Evolutionary conservation across 2,329 filamentous ascomycete genomes (phyloP), one percentile per base, ranked within the genome.

Genomic region (Colletotrichum sp.): DNA sequence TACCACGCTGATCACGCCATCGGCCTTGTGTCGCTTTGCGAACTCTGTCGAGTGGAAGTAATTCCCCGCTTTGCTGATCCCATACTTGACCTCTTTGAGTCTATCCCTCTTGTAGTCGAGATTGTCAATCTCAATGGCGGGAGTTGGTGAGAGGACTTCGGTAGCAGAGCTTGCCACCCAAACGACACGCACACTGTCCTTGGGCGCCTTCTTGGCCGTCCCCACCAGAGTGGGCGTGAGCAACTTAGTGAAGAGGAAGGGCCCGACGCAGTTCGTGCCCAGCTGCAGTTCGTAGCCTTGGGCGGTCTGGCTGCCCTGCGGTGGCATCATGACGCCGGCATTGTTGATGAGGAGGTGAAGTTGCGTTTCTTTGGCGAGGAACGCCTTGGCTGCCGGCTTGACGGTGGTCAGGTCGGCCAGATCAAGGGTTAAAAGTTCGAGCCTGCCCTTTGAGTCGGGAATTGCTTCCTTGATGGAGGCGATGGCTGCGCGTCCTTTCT

Each of bases 351-450:
- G 76, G 2, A 87, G 78, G 72, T 89, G 84, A 2, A 89, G 80
- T 13, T 78, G 80, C 1, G 52, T 75, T 68, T 84, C 81, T 26
- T 78, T 79, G 6, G 77, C 77, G 3, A 83, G 79, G n/a, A 85
- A 84, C 15, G 78, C 63, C 5, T 82, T 76, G 5, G 81, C 84
- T 0, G 85, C 81, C 7, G 78, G 60, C 24, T 81, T 82, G 65
- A 86, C 81, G 8, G 83, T 84, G 7, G 82, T 71, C n/a, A 87
- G 76, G 71, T 87, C 85, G 6, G 81, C 81, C 15, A 87, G 81
- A 75, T 91, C 89, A 6, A 91, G 81, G n/a, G 83, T 79, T 18
- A 90, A 80, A 71, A 87, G 88, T 44, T 83, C 83, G 13, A 90
- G 77, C 1, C 79, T 80, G 44, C 88, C 88, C 5, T 81, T 82